Conservation (phyloP, 352 stramenopile genomes). For the Ophiocytium majus region DNA sequence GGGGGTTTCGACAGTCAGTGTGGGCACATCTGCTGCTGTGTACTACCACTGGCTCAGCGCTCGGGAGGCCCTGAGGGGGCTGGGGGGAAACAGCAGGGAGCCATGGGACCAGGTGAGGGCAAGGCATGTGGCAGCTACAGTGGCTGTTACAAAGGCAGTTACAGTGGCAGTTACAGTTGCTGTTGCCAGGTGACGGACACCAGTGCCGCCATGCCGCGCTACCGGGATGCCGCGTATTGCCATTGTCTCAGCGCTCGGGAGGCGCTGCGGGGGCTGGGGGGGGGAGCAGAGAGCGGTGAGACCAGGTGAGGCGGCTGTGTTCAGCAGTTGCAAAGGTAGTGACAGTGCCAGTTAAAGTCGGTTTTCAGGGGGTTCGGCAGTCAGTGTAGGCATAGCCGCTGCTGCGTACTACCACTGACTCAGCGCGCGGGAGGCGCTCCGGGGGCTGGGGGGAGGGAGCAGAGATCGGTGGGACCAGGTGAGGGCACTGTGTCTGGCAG, state of each 20-base stretch:
- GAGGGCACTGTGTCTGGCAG: no score
- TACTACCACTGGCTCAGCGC: conserved; percentile 79
- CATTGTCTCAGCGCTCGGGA: conserved; percentile 66
- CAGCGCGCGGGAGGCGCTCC: conserved; percentile 40
- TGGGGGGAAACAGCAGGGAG: conserved; percentile 7
- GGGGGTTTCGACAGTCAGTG: no score
- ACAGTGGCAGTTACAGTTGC: no score
- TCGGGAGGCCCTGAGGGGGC: conserved; percentile 28
- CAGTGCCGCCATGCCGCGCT: neutral
- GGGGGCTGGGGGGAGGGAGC: conserved; percentile 23
- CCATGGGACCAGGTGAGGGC: neutral
- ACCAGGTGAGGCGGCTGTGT: neutral
- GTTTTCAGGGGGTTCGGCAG: no score
- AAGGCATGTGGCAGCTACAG: no score
- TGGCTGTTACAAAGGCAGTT: no score
- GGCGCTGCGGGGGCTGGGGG: conserved; percentile 24
- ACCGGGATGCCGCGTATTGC: conserved; percentile 81
- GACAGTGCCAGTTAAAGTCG: no score
- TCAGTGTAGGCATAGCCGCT: no score
- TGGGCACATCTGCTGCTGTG: no score
- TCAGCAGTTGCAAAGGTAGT: no score
- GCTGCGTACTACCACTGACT: conserved; percentile 86
- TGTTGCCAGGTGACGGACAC: conserved; percentile 68
- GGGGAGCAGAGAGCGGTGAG: neutral
- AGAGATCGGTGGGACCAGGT: neutral